Percentiles rank a stretch among this genome's conserved stretches.
Evolutionary conservation across 768 basidiomycete genomes (phyloP).

Genomic region (Agrocybe pediades): DNA sequence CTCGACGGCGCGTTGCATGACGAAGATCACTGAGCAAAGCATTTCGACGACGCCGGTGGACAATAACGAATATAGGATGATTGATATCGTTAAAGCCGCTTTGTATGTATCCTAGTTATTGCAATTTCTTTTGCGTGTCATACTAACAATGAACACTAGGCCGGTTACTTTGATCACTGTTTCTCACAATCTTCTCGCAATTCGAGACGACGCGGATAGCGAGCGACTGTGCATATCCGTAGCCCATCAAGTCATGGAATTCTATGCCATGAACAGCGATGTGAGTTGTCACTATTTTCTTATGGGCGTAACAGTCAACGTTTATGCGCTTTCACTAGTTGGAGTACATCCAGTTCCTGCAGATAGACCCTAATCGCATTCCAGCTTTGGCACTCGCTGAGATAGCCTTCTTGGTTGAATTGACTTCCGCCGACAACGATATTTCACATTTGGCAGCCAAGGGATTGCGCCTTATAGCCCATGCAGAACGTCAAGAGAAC

Average conservation of each 20-base stretch:
- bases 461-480: conserved; percentile 67
- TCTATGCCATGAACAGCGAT: conserved; percentile 50
- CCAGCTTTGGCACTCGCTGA: conserved; percentile 71
- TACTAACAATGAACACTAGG: conserved; percentile 26
- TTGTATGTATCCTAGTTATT: conserved; percentile 37
- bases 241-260: conserved; percentile 58
- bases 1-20: conserved; percentile 53
- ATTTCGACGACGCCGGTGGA: conserved; percentile 44
- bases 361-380: conserved; percentile 51
- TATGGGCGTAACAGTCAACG: not conserved
- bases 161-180: conserved; percentile 49
- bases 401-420: conserved; percentile 69
- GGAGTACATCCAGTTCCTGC: conserved; percentile 49
- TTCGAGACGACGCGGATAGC: conserved; percentile 59
- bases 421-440: conserved; percentile 68
- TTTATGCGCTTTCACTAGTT: conserved; percentile 25
- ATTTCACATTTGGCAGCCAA: conserved; percentile 71
- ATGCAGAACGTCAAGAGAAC: conserved; percentile 63
- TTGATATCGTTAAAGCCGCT: conserved; percentile 45
- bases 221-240: conserved; percentile 74
- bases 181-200: conserved; percentile 56
- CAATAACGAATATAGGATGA: conserved; percentile 34
- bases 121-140: not conserved
- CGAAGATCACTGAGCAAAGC: conserved; percentile 42
- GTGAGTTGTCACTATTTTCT: conserved; percentile 31